These are phyloP conservation scores for Phaeosphaeria sp. DNA, from an alignment of 2,329 filamentous ascomycete species.

Conservation along the genomic window DNA sequence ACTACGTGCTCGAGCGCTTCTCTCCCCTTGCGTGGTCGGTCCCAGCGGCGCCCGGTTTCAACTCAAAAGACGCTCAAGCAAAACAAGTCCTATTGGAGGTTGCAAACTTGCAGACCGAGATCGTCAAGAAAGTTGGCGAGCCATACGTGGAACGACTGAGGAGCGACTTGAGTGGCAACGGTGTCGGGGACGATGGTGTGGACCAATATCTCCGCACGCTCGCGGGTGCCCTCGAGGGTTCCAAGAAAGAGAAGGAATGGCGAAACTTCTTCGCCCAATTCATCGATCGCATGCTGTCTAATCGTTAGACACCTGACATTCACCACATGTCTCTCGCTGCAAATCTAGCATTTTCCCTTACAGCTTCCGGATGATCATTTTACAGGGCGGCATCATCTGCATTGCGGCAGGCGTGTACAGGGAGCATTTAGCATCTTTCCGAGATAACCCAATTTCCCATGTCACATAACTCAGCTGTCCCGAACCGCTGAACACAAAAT, in stretches of 20 bases:
- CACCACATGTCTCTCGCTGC: neutral
- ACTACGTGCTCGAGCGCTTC: slow-evolving; percentile 88
- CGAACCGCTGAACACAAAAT: slow-evolving; percentile 4
- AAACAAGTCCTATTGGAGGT: slow-evolving; percentile 89
- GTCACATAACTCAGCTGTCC: slow-evolving; percentile 1
- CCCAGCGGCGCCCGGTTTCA: slow-evolving; percentile 78
- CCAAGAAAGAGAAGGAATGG: slow-evolving; percentile 52
- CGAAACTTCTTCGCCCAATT: slow-evolving; percentile 55
- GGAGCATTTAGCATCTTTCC: slow-evolving; percentile 19
- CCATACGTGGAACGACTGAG: slow-evolving; percentile 76
- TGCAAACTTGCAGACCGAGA: slow-evolving; percentile 82
- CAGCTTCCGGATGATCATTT: slow-evolving; percentile 12
- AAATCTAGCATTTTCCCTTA: slow-evolving; percentile 7
- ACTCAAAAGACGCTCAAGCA: slow-evolving; percentile 84
- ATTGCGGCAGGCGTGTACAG: slow-evolving; percentile 25
- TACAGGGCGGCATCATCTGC: slow-evolving; percentile 20
- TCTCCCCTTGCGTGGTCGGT: slow-evolving; percentile 91
- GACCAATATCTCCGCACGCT: slow-evolving; percentile 66
- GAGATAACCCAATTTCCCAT: slow-evolving; percentile 24
- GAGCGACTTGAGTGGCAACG: slow-evolving; percentile 69
- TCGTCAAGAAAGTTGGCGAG: slow-evolving; percentile 88
- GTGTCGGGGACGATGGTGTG: slow-evolving; percentile 69
- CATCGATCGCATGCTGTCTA: slow-evolving; percentile 42
- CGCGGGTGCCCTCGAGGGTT: slow-evolving; percentile 42
- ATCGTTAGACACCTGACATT: neutral